phyloP scores from a whole-genome alignment of 2,329 filamentous ascomycete species.

The Aureobasidium sp. region DNA sequence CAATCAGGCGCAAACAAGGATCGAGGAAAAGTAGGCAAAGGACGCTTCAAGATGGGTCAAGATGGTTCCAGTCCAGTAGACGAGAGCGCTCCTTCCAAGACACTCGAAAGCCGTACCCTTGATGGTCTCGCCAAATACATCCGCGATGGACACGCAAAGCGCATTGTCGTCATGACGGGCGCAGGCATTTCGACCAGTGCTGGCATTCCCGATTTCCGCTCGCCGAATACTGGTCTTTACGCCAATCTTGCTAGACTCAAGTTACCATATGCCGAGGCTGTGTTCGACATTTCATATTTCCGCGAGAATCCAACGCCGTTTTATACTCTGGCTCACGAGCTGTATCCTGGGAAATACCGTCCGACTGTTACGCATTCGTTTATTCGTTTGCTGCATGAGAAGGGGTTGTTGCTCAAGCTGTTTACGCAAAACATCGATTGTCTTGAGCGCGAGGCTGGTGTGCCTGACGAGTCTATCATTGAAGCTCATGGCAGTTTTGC shows the following conservation, averaged over 20 bases:
- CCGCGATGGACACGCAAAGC: conserved; percentile 55
- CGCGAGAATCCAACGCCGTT: conserved; percentile 76
- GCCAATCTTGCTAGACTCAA: conserved; percentile 81
- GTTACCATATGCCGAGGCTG: conserved; percentile 80
- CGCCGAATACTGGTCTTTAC: conserved; percentile 87
- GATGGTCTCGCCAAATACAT: conserved; percentile 75
- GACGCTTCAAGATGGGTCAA: conserved; percentile 66
- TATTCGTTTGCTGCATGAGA: conserved; percentile 70
- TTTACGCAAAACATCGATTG: conserved; percentile 99
- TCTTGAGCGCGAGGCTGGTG: conserved; percentile 77
- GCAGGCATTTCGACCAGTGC: conserved; percentile 75
- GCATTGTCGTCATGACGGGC: conserved; percentile 82
- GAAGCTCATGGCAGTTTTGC: conserved; percentile 97
- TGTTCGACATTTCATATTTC: conserved; percentile 92
- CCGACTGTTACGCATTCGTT: conserved; percentile 90
- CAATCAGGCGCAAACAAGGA: conserved; percentile 26
- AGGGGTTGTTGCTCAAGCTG: conserved; percentile 69
- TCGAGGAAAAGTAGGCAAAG: conserved; percentile 19
- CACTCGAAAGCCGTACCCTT: conserved; percentile 60
- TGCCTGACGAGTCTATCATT: conserved; percentile 71
- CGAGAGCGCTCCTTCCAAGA: conserved; percentile 55
- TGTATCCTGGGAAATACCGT: conserved; percentile 82
- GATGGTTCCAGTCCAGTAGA: conserved; percentile 63
- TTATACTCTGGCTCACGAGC: conserved; percentile 82
- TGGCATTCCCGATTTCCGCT: conserved; percentile 85